Base-by-base conservation (phyloP, 2,329 filamentous ascomycete species). In the Geosmithia flava region DNA sequence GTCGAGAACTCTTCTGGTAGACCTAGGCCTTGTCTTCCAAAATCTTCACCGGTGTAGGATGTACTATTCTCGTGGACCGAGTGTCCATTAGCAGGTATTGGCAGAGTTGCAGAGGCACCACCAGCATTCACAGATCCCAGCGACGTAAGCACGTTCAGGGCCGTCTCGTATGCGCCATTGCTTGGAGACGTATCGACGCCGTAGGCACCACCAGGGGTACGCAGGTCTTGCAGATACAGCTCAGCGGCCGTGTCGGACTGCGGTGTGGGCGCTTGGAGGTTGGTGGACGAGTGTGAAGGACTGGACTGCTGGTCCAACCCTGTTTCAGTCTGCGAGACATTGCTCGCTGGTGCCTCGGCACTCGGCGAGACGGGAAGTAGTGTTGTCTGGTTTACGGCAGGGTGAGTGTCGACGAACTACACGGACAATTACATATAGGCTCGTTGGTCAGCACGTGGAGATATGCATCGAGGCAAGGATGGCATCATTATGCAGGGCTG, bases 111-210 rank as follows among this genome's bases (percentile, higher is more conserved):
- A 37, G 15, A 16, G 3, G 33, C 15, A 16, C 15, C 11, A 11
- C 15, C 33, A 27, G 23, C 4, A 16, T 37, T 37, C 13, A 37
- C 33, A 13, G 33, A 37, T 2, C 65, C 62, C 3, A 69, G 56
- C 0, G 63, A 62, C 2, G 64, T 46, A 2, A 66, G 53, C 0
- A 58, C 63, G 27, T 63, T 56, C 10, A 66, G 52, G 3, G 63
- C 63, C 4, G 59, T 62, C 49, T 65, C 58, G 45, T 64, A 65
- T 8, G 56, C 57, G 37, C 55, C 51, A 29, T 54, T 54, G 3
- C 51, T 51, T 13, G 56, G 53, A 2, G 56, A 59, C 19, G 53
- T 51, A 40, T 46, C 49, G 13, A 37, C 33, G 13, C 6, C 33
- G 11, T 11, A 37, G 33, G 33, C 33, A 37, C 33, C 10, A 13